Base-by-base conservation (phyloP, 148 eudicot genomes). In the Dianthus caryophyllus region DNA sequence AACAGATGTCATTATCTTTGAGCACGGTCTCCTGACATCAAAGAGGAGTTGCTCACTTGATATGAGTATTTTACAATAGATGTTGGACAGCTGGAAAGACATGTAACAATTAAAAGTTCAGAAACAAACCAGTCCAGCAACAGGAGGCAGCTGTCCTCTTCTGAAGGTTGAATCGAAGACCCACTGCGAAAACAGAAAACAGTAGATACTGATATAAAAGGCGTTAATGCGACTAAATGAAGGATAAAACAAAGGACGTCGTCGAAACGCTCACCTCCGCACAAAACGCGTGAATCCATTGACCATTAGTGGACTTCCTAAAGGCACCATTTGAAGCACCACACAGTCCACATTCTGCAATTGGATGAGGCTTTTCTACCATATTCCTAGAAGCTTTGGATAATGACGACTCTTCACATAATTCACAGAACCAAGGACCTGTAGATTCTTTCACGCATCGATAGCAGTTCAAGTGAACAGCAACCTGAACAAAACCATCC, bases 381-480 rank as follows among this genome's bases (percentile, higher is more conserved):
- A 74, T 52, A 69, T n/a, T n/a, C n/a, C 76, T 79, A 16, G 86
- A 73, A 60, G 75, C 69, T 73, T 80, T 84, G 55, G 88, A 76
- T 1, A 77, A 79, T 47, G 74, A 76, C 53, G 71, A 41, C 59
- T 86, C 92, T 61, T 90, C 97, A 68, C 99, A 94, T 69, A 90
- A 66, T 74, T 94, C 99, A 68, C 99, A 94, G 64, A 75, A 87
- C 99, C 99, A 94, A 17, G 99, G 97, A 61, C 99, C 97, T 5
- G 86, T 66, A 55, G 87, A 73, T 73, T 85, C 89, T 78, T 82
- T 90, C 53, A 82, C 92, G 74, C 87, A 82, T 21, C 86, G 85
- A 77, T 94, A 90, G 72, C 97, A 94, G 81, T 82, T 88, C 74
- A 90, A 68, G 82, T 94, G 99, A 75, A 90, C 90, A 36, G 90